Percentiles rank a stretch among this genome's conserved stretches.
phyloP scores from a whole-genome alignment of 331 rosid genomes.

The Phaseolus coccineus region DNA sequence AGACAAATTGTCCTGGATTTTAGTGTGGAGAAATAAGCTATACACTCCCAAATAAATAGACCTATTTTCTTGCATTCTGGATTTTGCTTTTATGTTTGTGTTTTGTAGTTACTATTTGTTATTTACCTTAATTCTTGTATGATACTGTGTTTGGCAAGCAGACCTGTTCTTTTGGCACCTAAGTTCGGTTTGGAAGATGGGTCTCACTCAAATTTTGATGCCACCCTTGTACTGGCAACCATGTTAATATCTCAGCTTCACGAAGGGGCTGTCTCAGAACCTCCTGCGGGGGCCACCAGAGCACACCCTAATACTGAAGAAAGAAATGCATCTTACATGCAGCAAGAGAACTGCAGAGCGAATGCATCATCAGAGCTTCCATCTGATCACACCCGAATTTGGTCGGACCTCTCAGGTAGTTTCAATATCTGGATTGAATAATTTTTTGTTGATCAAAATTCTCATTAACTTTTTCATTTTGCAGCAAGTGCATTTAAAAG shows the following conservation, averaged over 20 bases:
- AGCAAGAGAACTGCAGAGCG: constrained; percentile 52
- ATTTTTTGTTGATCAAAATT: constrained; percentile 39
- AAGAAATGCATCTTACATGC: constrained; percentile 58
- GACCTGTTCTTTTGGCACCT: constrained; percentile 93
- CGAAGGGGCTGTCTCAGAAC: constrained; percentile 62
- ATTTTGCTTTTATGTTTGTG: constrained; percentile 3
- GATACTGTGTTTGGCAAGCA: constrained; percentile 51
- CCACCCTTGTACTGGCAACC: constrained; percentile 93
- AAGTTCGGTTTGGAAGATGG: constrained; percentile 84
- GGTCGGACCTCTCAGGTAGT: constrained; percentile 97
- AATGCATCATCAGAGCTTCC: constrained; percentile 77
- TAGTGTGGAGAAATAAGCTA: constrained; percentile 3
- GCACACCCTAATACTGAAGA: constrained; percentile 60
- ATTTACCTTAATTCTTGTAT: constrained; percentile 39
- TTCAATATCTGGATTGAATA: constrained; percentile 27
- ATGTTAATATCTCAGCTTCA: constrained; percentile 88
- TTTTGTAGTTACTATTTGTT: constrained; percentile 39
- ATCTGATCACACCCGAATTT: constrained; percentile 88
- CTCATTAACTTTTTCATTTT: constrained; percentile 36
- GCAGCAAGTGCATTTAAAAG: constrained; percentile 73
- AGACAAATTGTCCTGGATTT: not conserved
- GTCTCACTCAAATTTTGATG: constrained; percentile 82
- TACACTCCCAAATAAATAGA: not conserved
- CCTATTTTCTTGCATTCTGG: constrained; percentile 12
- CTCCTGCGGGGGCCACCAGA: constrained; percentile 57